phyloP scores from a whole-genome alignment of 148 eudicot species.

The Euryodendron excelsum region DNA sequence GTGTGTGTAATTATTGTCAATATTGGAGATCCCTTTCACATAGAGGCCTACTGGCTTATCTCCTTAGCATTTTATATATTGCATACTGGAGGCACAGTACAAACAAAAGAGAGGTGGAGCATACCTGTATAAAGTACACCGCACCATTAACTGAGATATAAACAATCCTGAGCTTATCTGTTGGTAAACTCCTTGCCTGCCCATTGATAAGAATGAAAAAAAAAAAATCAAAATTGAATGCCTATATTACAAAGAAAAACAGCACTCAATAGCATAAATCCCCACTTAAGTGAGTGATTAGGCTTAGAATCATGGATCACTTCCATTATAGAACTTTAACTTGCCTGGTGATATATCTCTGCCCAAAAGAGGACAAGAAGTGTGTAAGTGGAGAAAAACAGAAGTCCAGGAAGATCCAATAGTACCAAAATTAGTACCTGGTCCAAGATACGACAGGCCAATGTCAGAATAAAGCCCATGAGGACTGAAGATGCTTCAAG shows the following conservation, averaged over 20 bases:
- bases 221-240: slow-evolving; percentile 1
- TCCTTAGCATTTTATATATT: neutral
- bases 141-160: slow-evolving; percentile 60
- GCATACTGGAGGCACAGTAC: neutral
- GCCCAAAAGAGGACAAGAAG: slow-evolving; percentile 98
- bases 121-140: slow-evolving; percentile 76
- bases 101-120: neutral
- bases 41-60: too few species aligned
- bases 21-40: neutral
- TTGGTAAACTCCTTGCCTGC: slow-evolving; percentile 86
- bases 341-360: slow-evolving; percentile 88
- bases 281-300: neutral
- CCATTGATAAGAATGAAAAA: slow-evolving; percentile 22
- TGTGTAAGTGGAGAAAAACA: slow-evolving; percentile 87
- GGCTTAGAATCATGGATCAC: neutral
- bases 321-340: slow-evolving; percentile 4
- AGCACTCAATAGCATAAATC: neutral
- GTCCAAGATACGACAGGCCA: slow-evolving; percentile 6
- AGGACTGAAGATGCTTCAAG: too few species aligned
- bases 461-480: slow-evolving; percentile 4
- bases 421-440: slow-evolving; percentile 62
- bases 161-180: slow-evolving; percentile 64
- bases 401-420: slow-evolving; percentile 82
- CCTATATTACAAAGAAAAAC: neutral
- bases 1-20: neutral